phyloP scores from a whole-genome alignment of 352 stramenopile genomes.

The Pythium sp. region DNA sequence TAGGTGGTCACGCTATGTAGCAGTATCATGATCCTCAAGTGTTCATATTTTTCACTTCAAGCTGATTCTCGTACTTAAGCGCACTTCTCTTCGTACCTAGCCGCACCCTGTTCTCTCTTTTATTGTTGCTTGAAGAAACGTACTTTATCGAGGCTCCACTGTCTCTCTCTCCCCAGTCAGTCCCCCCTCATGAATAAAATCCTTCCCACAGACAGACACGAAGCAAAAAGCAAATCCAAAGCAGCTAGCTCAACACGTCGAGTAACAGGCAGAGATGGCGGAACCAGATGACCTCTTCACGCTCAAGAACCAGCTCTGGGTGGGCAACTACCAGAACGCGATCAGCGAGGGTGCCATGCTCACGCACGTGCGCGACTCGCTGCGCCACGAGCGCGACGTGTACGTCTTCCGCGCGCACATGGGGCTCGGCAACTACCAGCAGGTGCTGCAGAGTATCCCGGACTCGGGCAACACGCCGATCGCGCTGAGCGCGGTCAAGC shows the following conservation, averaged over 20 bases:
- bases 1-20: background rate
- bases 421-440: constrained; percentile 85
- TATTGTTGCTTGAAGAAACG: background rate
- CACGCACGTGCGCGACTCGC: constrained; percentile 74
- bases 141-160: constrained; percentile 5
- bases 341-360: constrained; percentile 91
- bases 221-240: background rate
- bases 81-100: background rate
- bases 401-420: constrained; percentile 92
- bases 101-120: background rate
- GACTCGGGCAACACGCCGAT: constrained; percentile 65
- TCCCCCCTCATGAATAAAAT: background rate
- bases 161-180: background rate
- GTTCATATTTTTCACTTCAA: background rate
- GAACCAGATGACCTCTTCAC: constrained; percentile 98
- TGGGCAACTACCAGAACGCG: constrained; percentile 95
- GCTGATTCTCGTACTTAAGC: constrained; percentile 3
- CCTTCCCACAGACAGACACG: constrained; percentile 1
- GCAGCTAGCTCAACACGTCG: background rate
- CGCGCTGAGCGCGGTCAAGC: constrained; percentile 80
- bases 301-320: constrained; percentile 96
- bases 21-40: background rate
- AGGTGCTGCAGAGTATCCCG: constrained; percentile 87
- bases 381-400: constrained; percentile 93
- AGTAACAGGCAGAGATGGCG: constrained; percentile 43